phyloP scores from a whole-genome alignment of 2,329 filamentous ascomycete genomes.

The Aspergillus sp. region DNA sequence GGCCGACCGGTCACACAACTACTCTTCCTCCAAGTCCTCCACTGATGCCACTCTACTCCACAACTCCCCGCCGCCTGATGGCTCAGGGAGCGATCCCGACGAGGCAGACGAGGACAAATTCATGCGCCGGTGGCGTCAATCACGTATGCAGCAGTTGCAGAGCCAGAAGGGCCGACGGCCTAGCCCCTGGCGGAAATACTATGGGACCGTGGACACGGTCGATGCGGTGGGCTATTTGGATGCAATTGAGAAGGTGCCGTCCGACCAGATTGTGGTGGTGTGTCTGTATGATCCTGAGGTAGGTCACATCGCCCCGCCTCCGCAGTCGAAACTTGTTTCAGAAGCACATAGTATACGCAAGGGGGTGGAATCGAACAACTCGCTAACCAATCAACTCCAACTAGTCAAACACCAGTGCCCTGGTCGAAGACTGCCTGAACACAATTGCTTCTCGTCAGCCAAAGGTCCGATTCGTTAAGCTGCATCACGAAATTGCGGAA shows the following conservation, averaged over 20 bases:
- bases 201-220: slow-evolving; percentile 77
- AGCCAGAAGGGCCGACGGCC: slow-evolving; percentile 64
- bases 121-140: slow-evolving; percentile 80
- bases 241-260: slow-evolving; percentile 83
- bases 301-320: slow-evolving; percentile 37
- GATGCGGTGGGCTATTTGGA: slow-evolving; percentile 94
- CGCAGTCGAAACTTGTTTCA: not conserved
- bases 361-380: not conserved
- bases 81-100: slow-evolving; percentile 52
- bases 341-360: not conserved
- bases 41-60: slow-evolving; percentile 26
- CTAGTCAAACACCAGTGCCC: slow-evolving; percentile 70
- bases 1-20: slow-evolving; percentile 28
- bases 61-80: slow-evolving; percentile 22
- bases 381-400: slow-evolving; percentile 1
- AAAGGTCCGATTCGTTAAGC: slow-evolving; percentile 80
- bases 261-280: slow-evolving; percentile 83
- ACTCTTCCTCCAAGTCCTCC: slow-evolving; percentile 20
- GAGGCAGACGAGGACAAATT: slow-evolving; percentile 73
- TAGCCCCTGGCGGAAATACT: slow-evolving; percentile 75
- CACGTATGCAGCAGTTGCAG: slow-evolving; percentile 75
- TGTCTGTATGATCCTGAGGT: slow-evolving; percentile 90
- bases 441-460: slow-evolving; percentile 71
- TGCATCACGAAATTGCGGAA: slow-evolving; percentile 88
- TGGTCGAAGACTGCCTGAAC: slow-evolving; percentile 75